Conservation (phyloP, 345 rosid genomes). For the Camelina sativa region DNA sequence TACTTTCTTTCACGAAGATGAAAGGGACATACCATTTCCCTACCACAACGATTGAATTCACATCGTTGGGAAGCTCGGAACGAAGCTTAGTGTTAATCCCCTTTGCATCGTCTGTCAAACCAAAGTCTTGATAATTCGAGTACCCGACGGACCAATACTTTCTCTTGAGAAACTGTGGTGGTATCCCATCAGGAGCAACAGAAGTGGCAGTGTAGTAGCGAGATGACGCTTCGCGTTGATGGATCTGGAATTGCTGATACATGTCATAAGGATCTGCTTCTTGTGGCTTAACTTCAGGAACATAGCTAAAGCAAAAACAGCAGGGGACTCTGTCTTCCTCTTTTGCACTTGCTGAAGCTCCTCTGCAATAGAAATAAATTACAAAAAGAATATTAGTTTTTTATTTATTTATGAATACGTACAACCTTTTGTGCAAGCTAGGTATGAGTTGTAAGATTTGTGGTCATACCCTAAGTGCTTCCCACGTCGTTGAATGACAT, state of each 20-base stretch:
- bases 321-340: conserved; percentile 44
- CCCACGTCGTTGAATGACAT: conserved; percentile 40
- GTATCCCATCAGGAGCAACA: conserved; percentile 50
- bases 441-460: background rate
- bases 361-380: conserved; percentile 40
- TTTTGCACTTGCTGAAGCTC: conserved; percentile 44
- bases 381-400: background rate
- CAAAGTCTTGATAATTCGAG: conserved; percentile 35
- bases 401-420: background rate
- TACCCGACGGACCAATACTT: conserved; percentile 45
- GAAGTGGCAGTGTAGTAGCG: conserved; percentile 49
- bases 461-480: conserved; percentile 42
- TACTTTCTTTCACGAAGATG: conserved; percentile 56
- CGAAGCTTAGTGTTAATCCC: conserved; percentile 53
- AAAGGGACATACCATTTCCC: conserved; percentile 83
- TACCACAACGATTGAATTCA: conserved; percentile 39
- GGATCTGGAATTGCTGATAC: conserved; percentile 48
- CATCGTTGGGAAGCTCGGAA: conserved; percentile 45
- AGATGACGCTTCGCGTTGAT: background rate
- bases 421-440: background rate
- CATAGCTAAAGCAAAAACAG: conserved; percentile 45
- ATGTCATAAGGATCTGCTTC: conserved; percentile 46
- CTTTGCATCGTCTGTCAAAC: conserved; percentile 57
- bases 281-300: conserved; percentile 43
- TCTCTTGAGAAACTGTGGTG: conserved; percentile 52